Base-by-base conservation (phyloP, 768 basidiomycete genomes). In the Boletus huronensis region DNA sequence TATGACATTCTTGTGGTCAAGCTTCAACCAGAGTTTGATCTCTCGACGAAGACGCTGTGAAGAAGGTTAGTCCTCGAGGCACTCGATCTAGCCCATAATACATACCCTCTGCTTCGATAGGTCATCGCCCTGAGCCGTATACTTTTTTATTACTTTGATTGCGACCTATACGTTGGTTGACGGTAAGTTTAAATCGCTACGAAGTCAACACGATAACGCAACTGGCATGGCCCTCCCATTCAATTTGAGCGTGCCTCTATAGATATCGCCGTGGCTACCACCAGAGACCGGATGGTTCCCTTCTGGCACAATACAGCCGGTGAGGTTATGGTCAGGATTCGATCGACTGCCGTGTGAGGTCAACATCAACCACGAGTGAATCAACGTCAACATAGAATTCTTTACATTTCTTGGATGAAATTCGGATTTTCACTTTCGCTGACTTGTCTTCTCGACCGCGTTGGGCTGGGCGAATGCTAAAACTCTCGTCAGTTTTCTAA, bases 1-100 rank as follows among this genome's bases (percentile, higher is more conserved):
- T 19, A 74, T 31, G 6, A 73, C 44, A 28, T 73, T 73, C 19
- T 19, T 45, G 52, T 74, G 72, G 1, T 59, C 43, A 11, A 73
- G 64, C n/a, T 29, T 48, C 38, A 61, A 43, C 72, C 72, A 73
- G 6, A 71, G 52, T 9, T 50, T 48, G 32, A 73, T 59, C 50
- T 74, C 72, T 16, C 70, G 65, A 16, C 59, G 59, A 44, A 66
- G 62, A 17, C 62, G 59, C 64, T 67, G 19, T 25, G 23, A 25
- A 50, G 17, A 13, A 4, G 8, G 14, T 61, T 3, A 14, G 5
- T 11, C 34, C 5, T 28, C 7, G 5, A 41, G 3, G 13, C 5
- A 14, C 5, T 14, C 4, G 17, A 25, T 7, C 1, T 6, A n/a
- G 6, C 1, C 1, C 0, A 29, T 6, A n/a, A 21, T 14, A 44